These are phyloP conservation scores for Lyophyllum shimeji DNA, from an alignment of 768 basidiomycete species.

Conservation along the genomic window DNA sequence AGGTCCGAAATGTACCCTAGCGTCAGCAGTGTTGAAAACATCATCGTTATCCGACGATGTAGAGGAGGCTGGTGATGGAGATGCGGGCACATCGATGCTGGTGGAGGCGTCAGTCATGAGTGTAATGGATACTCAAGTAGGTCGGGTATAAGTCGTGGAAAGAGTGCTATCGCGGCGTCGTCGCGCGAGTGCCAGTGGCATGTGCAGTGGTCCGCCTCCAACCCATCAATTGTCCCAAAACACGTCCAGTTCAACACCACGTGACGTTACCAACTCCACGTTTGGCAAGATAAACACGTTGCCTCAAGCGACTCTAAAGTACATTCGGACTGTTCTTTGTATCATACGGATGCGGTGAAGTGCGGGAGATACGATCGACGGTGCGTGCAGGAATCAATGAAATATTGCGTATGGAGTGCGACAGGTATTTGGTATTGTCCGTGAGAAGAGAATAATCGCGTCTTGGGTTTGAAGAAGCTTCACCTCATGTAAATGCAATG, in stretches of 20 bases:
- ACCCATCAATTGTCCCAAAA: not conserved
- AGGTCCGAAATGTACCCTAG: constrained; percentile 51
- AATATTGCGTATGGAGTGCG: not conserved
- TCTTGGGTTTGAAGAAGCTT: not conserved
- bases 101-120: not conserved
- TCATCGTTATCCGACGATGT: constrained; percentile 42
- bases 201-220: not conserved
- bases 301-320: not conserved
- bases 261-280: constrained; percentile 4
- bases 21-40: constrained; percentile 39
- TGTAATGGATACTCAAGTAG: not conserved
- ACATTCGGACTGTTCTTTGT: not conserved
- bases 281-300: not conserved
- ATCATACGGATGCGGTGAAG: not conserved
- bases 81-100: not conserved
- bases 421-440: not conserved
- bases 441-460: not conserved
- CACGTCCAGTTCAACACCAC: constrained; percentile 17
- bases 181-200: not conserved
- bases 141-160: not conserved
- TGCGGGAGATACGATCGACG: no score
- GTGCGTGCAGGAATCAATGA: not conserved
- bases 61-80: constrained; percentile 24
- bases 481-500: not conserved
- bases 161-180: not conserved